Evolutionary conservation across 306 rosid species (phyloP), one percentile per base, ranked within the genome.

Genomic region (Biancaea sappan): DNA sequence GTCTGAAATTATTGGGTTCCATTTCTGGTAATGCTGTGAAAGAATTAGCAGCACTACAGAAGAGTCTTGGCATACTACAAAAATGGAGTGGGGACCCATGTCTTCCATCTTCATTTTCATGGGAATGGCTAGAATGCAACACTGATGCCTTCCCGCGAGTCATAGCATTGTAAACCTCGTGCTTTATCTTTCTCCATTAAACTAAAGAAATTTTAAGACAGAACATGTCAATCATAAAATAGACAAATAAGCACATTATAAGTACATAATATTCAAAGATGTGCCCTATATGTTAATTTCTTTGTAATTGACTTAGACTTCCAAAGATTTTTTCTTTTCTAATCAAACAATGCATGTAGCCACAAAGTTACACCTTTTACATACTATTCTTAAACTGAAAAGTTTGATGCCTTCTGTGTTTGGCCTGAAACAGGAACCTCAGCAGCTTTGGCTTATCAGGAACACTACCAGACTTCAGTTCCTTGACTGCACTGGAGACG

Each of bases 121-220:
- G 86, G 77, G 77, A 82, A 44, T 82, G 83, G 86, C 25, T 78
- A 0, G 52, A 73, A 40, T 68, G 82, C 9, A 73, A 48, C 52
- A 7, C 38, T 40, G 75, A 32, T 19, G 25, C 21, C 40, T 9
- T 29, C 1, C 83, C 83, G 0, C 78, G 78, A 8, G 75, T 82
- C 0, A 35, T 24, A 12, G 62, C 74, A 24, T 31, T 77, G 83
- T 83, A 83, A 70, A 38, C 50, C 29, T 14, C 25, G 34, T 38
- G 13, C 52, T 43, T 18, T 18, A 2, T 6, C n/a, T 41, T 46
- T 24, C 18, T 18, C 0, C 8, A 16, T 1, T 61, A 16, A 43
- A 12, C 5, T 32, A 1, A 6, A 35, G 8, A 35, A 35, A 35
- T 35, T 35, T 35, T 35, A 3, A 35, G 40, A 9, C 9, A 38